These are phyloP conservation scores for Eutrema salsugineum DNA, from an alignment of 441 rosid species.

Conservation along the genomic window DNA sequence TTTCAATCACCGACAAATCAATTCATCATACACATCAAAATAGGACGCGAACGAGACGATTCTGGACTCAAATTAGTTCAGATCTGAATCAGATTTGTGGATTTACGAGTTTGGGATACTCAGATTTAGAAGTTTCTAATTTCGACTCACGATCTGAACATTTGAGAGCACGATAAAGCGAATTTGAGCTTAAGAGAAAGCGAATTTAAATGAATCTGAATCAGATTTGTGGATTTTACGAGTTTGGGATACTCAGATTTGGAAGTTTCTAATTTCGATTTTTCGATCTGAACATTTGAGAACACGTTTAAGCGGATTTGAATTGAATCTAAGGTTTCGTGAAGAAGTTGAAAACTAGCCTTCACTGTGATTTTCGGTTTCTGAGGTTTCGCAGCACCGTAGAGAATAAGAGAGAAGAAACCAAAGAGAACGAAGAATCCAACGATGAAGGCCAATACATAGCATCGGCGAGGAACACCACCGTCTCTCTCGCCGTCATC, in stretches of 20 bases:
- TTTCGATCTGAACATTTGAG: neutral
- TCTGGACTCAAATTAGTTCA: neutral
- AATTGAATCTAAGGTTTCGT: neutral
- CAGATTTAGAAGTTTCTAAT: neutral
- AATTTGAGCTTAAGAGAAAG: neutral
- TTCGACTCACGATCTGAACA: neutral
- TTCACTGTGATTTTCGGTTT: slow-evolving; percentile 80
- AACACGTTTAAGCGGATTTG: neutral
- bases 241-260: neutral
- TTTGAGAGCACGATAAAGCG: neutral
- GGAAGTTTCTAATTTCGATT: neutral
- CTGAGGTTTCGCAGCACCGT: slow-evolving; percentile 81
- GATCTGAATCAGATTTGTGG: neutral
- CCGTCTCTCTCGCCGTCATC: slow-evolving; percentile 61
- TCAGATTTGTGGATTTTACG: neutral
- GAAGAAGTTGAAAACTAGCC: slow-evolving; percentile 30
- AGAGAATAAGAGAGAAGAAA: slow-evolving; percentile 76
- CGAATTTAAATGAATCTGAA: neutral
- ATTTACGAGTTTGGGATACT: neutral
- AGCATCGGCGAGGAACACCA: slow-evolving; percentile 81
- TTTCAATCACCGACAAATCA: neutral
- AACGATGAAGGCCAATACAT: slow-evolving; percentile 65
- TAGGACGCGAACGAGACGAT: neutral
- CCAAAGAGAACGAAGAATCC: slow-evolving; percentile 80
- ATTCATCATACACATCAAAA: neutral